A percentile compares a stretch with the other conserved stretches of the same genome.
phyloP scores from a whole-genome alignment of 2,329 filamentous ascomycete genomes.

The Stagonosporopsis tanaceti region DNA sequence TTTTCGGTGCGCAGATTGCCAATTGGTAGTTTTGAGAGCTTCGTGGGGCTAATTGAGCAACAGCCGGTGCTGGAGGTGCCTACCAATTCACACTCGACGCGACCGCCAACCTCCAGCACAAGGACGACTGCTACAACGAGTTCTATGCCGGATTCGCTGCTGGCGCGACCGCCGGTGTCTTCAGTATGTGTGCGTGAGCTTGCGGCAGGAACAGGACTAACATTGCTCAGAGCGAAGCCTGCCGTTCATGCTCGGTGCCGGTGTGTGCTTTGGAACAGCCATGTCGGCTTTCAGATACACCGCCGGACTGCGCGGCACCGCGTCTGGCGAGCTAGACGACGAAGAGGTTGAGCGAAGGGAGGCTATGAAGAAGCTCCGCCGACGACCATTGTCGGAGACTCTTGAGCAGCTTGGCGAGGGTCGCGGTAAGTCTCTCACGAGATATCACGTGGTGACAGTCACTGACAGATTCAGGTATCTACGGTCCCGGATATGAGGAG shows the following conservation, averaged over 20 bases:
- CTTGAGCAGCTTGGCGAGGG: slow-evolving; percentile 84
- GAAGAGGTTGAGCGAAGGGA: slow-evolving; percentile 81
- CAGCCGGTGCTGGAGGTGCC: slow-evolving; percentile 75
- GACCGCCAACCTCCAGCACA: slow-evolving; percentile 83
- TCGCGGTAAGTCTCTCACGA: slow-evolving; percentile 67
- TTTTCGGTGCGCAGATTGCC: slow-evolving; percentile 64
- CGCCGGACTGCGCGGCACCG: slow-evolving; percentile 66
- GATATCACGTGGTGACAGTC: too few species aligned
- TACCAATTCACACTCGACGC: slow-evolving; percentile 81
- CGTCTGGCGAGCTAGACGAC: slow-evolving; percentile 64
- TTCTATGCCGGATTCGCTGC: slow-evolving; percentile 78
- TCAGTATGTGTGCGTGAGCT: slow-evolving; percentile 64
- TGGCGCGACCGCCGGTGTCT: slow-evolving; percentile 75
- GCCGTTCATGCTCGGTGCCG: slow-evolving; percentile 74
- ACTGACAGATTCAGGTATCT: slow-evolving; percentile 68
- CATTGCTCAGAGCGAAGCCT: slow-evolving; percentile 66
- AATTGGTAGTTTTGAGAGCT: background rate
- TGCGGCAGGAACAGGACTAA: slow-evolving; percentile 27
- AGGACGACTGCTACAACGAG: slow-evolving; percentile 80
- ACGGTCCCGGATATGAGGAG: slow-evolving; percentile 83
- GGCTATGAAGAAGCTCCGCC: slow-evolving; percentile 74
- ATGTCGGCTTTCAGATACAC: slow-evolving; percentile 74
- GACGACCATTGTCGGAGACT: slow-evolving; percentile 80
- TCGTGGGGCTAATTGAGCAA: slow-evolving; percentile 39
- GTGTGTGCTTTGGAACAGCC: slow-evolving; percentile 63